Conservation (phyloP, 2,329 filamentous ascomycete genomes). For the Pseudogymnoascus sp. region DNA sequence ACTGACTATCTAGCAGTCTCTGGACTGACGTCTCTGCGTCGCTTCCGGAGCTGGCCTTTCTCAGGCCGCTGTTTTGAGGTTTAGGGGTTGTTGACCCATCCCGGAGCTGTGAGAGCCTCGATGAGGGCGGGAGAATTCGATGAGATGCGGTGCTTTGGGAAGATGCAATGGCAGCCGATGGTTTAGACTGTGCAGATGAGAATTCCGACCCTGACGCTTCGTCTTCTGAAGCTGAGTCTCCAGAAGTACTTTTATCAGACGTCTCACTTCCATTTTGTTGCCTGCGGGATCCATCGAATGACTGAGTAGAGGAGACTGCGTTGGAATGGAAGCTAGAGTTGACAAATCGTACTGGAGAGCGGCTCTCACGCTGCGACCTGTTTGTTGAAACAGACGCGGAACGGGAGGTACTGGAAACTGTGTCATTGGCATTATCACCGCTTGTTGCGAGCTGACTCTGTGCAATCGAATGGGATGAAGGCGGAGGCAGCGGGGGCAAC, state of each 20-base stretch:
- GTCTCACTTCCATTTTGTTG: background rate
- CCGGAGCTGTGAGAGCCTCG: background rate
- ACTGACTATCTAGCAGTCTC: background rate
- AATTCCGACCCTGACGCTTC: background rate
- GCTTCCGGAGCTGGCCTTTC: background rate
- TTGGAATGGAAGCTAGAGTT: background rate
- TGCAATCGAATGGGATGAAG: background rate
- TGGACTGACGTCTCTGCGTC: background rate
- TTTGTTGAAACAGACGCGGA: background rate
- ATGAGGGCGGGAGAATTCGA: background rate
- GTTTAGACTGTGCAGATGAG: background rate
- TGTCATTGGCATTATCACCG: background rate
- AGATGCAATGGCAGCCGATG: background rate
- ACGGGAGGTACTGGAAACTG: background rate
- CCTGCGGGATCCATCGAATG: background rate
- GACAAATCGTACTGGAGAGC: constrained; percentile 7
- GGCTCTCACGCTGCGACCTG: background rate
- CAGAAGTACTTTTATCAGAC: constrained; percentile 3
- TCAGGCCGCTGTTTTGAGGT: background rate
- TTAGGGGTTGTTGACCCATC: background rate
- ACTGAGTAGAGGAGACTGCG: background rate
- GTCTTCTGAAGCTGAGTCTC: background rate
- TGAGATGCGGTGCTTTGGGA: background rate
- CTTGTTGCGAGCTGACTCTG: background rate
- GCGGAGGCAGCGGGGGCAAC: background rate